These are phyloP conservation scores for Malus asiatica DNA, from an alignment of 306 rosid species.

Conservation along the genomic window DNA sequence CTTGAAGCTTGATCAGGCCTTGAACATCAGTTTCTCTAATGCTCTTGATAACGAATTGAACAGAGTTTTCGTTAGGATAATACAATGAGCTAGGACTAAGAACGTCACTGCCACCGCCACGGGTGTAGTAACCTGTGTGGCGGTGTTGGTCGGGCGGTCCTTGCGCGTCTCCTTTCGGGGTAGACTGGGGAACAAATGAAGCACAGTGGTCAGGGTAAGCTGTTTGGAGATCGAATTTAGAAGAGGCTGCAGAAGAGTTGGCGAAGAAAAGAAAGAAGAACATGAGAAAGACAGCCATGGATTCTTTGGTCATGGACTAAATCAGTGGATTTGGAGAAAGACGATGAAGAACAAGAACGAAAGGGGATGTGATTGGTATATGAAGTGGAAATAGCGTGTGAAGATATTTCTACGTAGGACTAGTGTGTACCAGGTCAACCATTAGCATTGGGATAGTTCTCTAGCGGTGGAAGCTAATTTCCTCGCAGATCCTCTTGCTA, in stretches of 20 bases:
- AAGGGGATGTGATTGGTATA: neutral
- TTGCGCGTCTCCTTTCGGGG: neutral
- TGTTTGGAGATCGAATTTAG: neutral
- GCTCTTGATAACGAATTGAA: neutral
- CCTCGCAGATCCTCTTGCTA: no score
- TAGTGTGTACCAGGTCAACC: neutral
- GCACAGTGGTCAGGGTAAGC: constrained; percentile 39
- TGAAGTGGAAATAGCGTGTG: neutral
- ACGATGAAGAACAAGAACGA: neutral
- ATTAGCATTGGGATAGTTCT: neutral
- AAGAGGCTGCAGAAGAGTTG: constrained; percentile 8
- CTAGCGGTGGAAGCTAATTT: no score
- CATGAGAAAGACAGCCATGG: neutral
- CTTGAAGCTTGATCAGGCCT: constrained; percentile 30
- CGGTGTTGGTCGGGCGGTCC: neutral
- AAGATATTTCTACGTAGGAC: no score
- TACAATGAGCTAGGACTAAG: neutral
- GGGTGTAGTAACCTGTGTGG: constrained; percentile 33
- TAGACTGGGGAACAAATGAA: constrained; percentile 27
- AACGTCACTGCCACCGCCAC: constrained; percentile 13
- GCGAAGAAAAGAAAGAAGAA: constrained; percentile 9
- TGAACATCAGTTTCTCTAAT: constrained; percentile 7
- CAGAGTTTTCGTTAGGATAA: neutral
- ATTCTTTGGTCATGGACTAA: neutral
- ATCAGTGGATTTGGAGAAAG: neutral